Evolutionary conservation across 441 rosid genomes (phyloP).

Genomic region (Euphorbia celastroides): DNA sequence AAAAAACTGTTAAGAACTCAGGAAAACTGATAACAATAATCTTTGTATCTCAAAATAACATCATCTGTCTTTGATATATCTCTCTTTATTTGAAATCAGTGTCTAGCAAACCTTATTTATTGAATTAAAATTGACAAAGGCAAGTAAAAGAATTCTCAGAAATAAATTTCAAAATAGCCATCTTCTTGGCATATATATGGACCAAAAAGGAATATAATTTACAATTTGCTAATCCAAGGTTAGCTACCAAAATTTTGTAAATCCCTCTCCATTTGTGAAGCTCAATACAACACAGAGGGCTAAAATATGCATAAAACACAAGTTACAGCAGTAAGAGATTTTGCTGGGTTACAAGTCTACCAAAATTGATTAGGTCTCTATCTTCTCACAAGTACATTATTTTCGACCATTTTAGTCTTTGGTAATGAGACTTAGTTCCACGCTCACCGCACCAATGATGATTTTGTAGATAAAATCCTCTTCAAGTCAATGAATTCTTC

Average conservation of each 20-base stretch:
- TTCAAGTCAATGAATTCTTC: no score
- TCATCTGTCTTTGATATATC: background rate
- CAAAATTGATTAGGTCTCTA: constrained; percentile 9
- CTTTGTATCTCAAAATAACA: no score
- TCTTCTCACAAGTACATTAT: background rate
- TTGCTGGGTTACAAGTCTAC: constrained; percentile 11
- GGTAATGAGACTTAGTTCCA: no score
- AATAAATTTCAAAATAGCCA: background rate
- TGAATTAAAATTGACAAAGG: background rate
- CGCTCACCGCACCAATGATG: no score
- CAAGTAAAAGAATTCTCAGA: background rate
- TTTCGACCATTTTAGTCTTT: background rate
- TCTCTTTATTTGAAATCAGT: background rate
- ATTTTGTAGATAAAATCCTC: no score
- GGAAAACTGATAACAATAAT: no score
- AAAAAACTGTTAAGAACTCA: no score
- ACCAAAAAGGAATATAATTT: background rate
- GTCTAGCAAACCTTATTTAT: background rate
- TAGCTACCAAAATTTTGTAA: constrained; percentile 2
- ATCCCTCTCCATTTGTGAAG: background rate
- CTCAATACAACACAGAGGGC: background rate
- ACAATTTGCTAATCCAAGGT: constrained; percentile 1
- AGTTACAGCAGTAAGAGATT: constrained; percentile 2
- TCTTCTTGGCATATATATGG: background rate
- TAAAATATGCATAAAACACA: background rate